These are phyloP conservation scores for Aureobasidium musti DNA, from an alignment of 2,329 filamentous ascomycete species.

Conservation along the genomic window DNA sequence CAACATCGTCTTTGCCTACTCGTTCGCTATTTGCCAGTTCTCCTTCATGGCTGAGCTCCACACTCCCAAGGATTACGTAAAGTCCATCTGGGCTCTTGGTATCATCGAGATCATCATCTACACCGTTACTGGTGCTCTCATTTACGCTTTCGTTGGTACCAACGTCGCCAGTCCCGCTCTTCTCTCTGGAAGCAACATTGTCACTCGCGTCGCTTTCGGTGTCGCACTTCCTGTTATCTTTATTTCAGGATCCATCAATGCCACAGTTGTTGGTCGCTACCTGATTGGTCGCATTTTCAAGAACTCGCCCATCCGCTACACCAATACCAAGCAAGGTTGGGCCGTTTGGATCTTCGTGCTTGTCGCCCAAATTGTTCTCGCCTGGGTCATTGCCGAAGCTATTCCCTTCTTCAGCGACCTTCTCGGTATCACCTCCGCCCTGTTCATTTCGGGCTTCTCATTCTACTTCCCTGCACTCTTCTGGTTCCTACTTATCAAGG, in stretches of 20 bases:
- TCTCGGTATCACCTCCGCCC: slow-evolving; percentile 63
- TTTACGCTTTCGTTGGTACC: slow-evolving; percentile 67
- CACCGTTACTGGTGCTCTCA: slow-evolving; percentile 64
- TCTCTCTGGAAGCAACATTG: slow-evolving; percentile 57
- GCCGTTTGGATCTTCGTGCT: slow-evolving; percentile 63
- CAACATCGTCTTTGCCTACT: slow-evolving; percentile 71
- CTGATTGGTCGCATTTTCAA: slow-evolving; percentile 66
- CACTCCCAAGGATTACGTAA: slow-evolving; percentile 63
- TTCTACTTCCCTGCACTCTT: slow-evolving; percentile 45
- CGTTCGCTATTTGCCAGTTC: slow-evolving; percentile 62
- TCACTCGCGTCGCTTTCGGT: slow-evolving; percentile 68
- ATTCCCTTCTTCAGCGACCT: slow-evolving; percentile 72
- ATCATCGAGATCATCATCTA: slow-evolving; percentile 66
- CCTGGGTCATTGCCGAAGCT: slow-evolving; percentile 69
- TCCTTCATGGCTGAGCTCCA: slow-evolving; percentile 67
- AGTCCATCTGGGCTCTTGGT: slow-evolving; percentile 60
- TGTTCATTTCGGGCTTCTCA: slow-evolving; percentile 68
- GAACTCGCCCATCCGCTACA: slow-evolving; percentile 54
- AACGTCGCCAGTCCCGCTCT: slow-evolving; percentile 66
- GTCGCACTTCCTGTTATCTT: slow-evolving; percentile 72
- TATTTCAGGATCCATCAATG: slow-evolving; percentile 72
- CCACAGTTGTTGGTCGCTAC: slow-evolving; percentile 54
- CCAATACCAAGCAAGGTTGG: slow-evolving; percentile 49
- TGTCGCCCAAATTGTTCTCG: slow-evolving; percentile 59
- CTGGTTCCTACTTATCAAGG: slow-evolving; percentile 51